Base-by-base conservation (phyloP, 164 flowering plant species). In the Aristolochia californica region DNA sequence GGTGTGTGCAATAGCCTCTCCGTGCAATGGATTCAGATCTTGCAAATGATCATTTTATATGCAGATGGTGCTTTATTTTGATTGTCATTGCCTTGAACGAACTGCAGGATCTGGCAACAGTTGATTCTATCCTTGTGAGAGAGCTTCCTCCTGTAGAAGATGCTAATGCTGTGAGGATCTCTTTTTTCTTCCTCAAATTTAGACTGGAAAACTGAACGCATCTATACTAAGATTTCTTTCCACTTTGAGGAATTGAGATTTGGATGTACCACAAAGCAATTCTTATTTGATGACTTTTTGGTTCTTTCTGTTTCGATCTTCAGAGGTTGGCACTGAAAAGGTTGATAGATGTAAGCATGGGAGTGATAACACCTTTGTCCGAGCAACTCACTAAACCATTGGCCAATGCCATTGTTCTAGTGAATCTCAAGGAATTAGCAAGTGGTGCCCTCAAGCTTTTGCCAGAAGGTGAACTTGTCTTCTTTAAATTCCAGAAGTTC, bases 281-380 rank as follows among this genome's bases (percentile, higher is more conserved):
- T 28, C 40, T 34, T 34, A 34, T 34, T 34, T 34, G 40, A 34
- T 2, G 3, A 3, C 7, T 28, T 7, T 34, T 34, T 34, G n/a
- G n/a, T 34, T 34, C 11, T 34, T 34, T 34, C 14, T 50, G 13
- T 23, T 22, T 48, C 15, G 14, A n/a, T 23, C 27, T 50, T 44
- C 85, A 93, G 97, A 76, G 98, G 60, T 77, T 93, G 25, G 88
- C 98, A 64, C 97, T 93, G 64, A 88, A 88, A 69, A 79, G 98
- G 74, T 65, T 93, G 78, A 70, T 88, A 57, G 98, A 93, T 65
- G 45, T 93, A 38, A 88, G 97, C 68, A 88, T 91, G 93, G 98
- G 98, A 55, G 83, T 91, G 24, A 69, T 93, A 61, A 75, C 88
- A 68, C 98, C 97, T 56, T 69, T 93, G 59, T 83, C 97, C 5